These are phyloP conservation scores for Botrytis elliptica DNA, from an alignment of 2,329 filamentous ascomycete genomes.

Conservation along the genomic window DNA sequence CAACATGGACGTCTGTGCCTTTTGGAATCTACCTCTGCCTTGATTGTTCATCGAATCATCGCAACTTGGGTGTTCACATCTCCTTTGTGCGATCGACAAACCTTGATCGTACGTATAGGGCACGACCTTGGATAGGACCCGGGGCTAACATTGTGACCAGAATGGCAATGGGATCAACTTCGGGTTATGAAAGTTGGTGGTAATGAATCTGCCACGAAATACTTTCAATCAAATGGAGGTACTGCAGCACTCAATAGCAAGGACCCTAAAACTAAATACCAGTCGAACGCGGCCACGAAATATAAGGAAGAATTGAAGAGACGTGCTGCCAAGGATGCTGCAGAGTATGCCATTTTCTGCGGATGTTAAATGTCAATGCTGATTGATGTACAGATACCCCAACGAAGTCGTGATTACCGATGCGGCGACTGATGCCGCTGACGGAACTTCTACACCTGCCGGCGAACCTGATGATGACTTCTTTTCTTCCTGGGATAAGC, in stretches of 20 bases:
- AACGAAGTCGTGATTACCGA: constrained; percentile 84
- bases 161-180: constrained; percentile 99
- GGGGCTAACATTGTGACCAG: constrained; percentile 45
- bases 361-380: constrained; percentile 23
- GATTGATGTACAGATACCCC: constrained; percentile 63
- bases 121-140: constrained; percentile 15
- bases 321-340: constrained; percentile 77
- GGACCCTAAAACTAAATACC: constrained; percentile 95
- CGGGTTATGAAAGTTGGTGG: constrained; percentile 97
- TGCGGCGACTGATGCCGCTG: constrained; percentile 55
- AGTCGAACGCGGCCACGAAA: constrained; percentile 86
- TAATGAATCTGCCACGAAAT: constrained; percentile 97
- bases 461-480: constrained; percentile 88
- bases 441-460: constrained; percentile 72
- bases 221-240: constrained; percentile 95
- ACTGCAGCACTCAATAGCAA: constrained; percentile 93
- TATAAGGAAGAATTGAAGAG: constrained; percentile 97
- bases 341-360: constrained; percentile 60
- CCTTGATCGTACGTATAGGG: constrained; percentile 78
- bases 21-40: constrained; percentile 98
- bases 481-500: constrained; percentile 99
- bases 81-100: constrained; percentile 98
- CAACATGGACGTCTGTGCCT: constrained; percentile 96
- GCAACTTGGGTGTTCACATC: constrained; percentile 97
- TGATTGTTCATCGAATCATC: constrained; percentile 95